phyloP scores from a whole-genome alignment of 495 filamentous ascomycete species.

The Aspergillus nidulans region DNA sequence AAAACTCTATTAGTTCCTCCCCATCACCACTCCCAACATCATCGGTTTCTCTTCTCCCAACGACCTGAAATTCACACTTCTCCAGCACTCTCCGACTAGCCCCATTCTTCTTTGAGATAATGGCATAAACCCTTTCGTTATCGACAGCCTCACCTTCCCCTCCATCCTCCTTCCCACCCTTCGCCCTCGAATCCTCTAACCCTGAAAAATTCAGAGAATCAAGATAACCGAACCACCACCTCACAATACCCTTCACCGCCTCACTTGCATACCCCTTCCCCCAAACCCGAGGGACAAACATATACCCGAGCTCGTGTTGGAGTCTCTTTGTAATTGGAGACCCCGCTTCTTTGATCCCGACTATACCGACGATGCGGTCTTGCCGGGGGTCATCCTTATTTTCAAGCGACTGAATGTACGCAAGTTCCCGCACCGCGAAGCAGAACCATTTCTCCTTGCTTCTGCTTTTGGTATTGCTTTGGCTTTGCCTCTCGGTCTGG shows the following conservation, averaged over 20 bases:
- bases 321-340: not conserved
- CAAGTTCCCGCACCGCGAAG: not conserved
- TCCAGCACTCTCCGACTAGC: constrained; percentile 15
- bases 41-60: constrained; percentile 9
- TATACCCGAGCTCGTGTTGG: constrained; percentile 19
- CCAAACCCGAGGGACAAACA: constrained; percentile 14
- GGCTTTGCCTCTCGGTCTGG: no score
- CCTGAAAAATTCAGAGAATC: not conserved
- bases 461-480: not conserved
- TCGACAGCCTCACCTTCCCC: not conserved
- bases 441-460: not conserved
- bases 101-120: constrained; percentile 7
- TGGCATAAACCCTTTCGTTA: constrained; percentile 5
- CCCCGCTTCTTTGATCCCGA: not conserved
- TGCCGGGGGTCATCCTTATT: not conserved
- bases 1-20: constrained; percentile 5
- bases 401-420: not conserved
- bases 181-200: not conserved
- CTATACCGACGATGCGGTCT: not conserved
- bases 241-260: constrained; percentile 10
- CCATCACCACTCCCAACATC: no score
- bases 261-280: constrained; percentile 19
- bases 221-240: not conserved
- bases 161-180: not conserved
- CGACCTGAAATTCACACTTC: constrained; percentile 15